Conservation (phyloP, 352 stramenopile genomes). For the Phytopythium cucurbitacearum region DNA sequence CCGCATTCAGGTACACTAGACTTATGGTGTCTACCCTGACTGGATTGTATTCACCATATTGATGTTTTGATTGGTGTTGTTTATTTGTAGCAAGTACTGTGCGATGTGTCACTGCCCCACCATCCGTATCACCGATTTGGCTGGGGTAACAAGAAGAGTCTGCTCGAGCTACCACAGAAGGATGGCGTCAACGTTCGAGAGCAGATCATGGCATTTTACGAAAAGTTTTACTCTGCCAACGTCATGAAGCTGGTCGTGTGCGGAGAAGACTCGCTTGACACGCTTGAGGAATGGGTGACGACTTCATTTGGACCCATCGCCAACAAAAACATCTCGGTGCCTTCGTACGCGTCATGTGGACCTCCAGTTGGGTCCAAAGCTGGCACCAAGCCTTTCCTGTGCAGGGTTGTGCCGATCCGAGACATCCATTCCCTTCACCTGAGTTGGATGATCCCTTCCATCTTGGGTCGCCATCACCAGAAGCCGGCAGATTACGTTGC, state of each 20-base stretch:
- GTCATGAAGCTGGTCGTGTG: conserved; percentile 86
- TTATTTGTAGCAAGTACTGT: conserved; percentile 71
- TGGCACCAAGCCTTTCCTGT: conserved; percentile 40
- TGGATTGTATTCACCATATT: conserved; percentile 1
- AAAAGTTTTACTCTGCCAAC: conserved; percentile 71
- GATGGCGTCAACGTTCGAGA: conserved; percentile 49
- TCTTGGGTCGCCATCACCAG: conserved; percentile 63
- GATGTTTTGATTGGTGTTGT: conserved; percentile 2
- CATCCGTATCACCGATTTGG: conserved; percentile 83
- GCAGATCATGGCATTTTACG: conserved; percentile 61
- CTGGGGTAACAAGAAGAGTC: conserved; percentile 81
- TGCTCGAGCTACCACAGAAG: conserved; percentile 42
- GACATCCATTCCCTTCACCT: conserved; percentile 77
- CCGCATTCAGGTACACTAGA: conserved; percentile 25
- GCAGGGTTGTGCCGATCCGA: conserved; percentile 66
- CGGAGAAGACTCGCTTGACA: conserved; percentile 66
- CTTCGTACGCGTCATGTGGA: conserved; percentile 33
- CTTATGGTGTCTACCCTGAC: background rate
- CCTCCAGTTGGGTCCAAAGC: conserved; percentile 47
- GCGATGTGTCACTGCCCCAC: conserved; percentile 31
- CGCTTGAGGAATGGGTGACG: conserved; percentile 59
- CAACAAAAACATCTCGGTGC: conserved; percentile 45
- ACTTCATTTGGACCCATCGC: conserved; percentile 56
- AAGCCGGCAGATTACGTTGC: conserved; percentile 81
- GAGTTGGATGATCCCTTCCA: conserved; percentile 72